Conservation (phyloP, 2,329 filamentous ascomycete genomes). For the Fusarium succisae region DNA sequence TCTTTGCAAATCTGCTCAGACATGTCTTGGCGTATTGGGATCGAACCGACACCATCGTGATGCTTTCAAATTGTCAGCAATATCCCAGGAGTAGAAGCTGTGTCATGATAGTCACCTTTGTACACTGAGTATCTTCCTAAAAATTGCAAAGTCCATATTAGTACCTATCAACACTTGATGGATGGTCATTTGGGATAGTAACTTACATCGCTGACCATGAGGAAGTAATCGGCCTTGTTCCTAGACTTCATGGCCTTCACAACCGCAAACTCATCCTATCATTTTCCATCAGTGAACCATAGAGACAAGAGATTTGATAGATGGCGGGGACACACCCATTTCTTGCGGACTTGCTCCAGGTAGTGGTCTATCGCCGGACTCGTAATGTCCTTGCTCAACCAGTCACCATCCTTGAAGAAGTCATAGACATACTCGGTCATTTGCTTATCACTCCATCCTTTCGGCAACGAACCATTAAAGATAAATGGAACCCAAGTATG, state of each 20-base stretch:
- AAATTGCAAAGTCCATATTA: too few species aligned
- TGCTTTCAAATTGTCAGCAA: not conserved
- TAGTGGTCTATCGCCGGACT: not conserved
- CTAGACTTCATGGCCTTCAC: not conserved
- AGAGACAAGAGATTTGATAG: accelerated
- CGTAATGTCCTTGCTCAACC: not conserved
- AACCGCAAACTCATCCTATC: not conserved
- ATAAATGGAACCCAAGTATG: not conserved
- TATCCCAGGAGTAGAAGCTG: accelerated
- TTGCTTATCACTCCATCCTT: not conserved
- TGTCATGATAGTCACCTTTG: not conserved
- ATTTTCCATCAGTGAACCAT: not conserved
- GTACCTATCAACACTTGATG: accelerated
- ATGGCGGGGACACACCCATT: not conserved
- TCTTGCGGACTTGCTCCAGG: not conserved
- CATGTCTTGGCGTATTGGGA: not conserved
- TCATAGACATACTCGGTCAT: not conserved
- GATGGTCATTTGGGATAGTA: accelerated
- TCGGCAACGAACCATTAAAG: not conserved
- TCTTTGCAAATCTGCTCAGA: not conserved
- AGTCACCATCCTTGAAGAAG: not conserved
- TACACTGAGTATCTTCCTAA: not conserved
- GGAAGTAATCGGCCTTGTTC: not conserved
- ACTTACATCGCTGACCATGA: not conserved
- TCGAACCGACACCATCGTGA: not conserved